These are phyloP conservation scores for Thuidium tamariscinum DNA, from an alignment of 225 moss, liverwort and hornwort genomes.

Conservation along the genomic window DNA sequence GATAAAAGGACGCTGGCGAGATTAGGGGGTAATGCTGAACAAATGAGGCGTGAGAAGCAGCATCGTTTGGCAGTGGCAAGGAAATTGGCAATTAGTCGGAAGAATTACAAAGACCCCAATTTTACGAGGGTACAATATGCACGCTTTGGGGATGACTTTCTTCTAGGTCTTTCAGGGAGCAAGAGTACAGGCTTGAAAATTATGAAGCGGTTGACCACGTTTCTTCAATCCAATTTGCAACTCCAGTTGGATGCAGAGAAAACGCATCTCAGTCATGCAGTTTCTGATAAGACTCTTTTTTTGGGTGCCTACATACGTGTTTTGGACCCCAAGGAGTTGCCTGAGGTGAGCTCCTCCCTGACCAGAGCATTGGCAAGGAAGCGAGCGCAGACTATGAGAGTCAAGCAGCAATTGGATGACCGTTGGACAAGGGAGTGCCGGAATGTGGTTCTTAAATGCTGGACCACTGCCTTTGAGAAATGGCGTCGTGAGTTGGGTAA, in stretches of 20 bases:
- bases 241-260: conserved; percentile 23
- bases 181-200: conserved; percentile 30
- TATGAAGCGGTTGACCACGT: conserved; percentile 33
- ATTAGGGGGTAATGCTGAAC: conserved; percentile 25
- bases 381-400: conserved; percentile 36
- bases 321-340: conserved; percentile 40
- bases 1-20: conserved; percentile 36
- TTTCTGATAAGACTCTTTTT: conserved; percentile 45
- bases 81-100: conserved; percentile 33
- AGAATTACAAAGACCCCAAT: conserved; percentile 30
- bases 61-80: conserved; percentile 34
- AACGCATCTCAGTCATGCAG: conserved; percentile 30
- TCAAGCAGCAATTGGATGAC: conserved; percentile 49
- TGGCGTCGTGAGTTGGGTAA: conserved; percentile 58
- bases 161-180: conserved; percentile 38
- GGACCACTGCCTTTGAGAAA: conserved; percentile 38
- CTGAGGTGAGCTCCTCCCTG: conserved; percentile 20
- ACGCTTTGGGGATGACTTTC: conserved; percentile 36
- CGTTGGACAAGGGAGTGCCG: conserved; percentile 48
- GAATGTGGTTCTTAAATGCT: conserved; percentile 43
- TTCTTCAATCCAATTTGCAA: conserved; percentile 43
- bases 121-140: conserved; percentile 35
- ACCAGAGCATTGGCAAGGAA: conserved; percentile 33
- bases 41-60: conserved; percentile 37
- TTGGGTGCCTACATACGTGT: conserved; percentile 35